phyloP scores from a whole-genome alignment of 768 basidiomycete genomes.

The Macrolepiota dolichaula region DNA sequence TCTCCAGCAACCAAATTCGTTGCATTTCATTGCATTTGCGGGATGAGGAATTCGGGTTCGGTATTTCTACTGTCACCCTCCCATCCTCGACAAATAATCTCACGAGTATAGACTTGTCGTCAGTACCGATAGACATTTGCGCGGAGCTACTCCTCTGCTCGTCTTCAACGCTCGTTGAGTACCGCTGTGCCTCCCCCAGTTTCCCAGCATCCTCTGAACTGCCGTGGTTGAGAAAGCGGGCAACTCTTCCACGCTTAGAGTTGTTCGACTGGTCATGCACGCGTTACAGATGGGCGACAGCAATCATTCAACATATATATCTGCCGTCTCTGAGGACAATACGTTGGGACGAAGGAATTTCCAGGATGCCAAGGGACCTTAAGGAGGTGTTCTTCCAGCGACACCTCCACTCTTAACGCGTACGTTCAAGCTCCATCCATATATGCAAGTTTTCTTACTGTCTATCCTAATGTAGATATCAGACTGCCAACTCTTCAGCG shows the following conservation, averaged over 20 bases:
- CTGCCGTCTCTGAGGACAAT: background rate
- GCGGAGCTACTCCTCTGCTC: background rate
- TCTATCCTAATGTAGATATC: too few relatives aligned
- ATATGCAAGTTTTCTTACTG: too few relatives aligned
- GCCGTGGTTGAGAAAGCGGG: background rate
- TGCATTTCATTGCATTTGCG: background rate
- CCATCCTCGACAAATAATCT: background rate
- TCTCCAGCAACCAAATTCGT: background rate
- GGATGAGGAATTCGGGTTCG: too few relatives aligned
- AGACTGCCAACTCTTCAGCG: too few relatives aligned
- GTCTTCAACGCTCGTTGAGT: background rate
- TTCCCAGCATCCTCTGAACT: background rate
- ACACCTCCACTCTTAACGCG: too few relatives aligned
- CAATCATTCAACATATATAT: background rate
- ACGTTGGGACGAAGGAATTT: background rate
- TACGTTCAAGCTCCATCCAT: too few relatives aligned
- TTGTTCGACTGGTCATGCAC: background rate
- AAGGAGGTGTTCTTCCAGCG: too few relatives aligned
- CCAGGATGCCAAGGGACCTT: too few relatives aligned
- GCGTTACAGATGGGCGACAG: background rate
- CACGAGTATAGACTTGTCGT: background rate
- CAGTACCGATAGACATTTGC: background rate
- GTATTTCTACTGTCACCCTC: background rate
- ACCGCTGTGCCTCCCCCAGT: background rate
- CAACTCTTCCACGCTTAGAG: background rate